A percentile compares a stretch with the other conserved stretches of the same genome.
Conservation (phyloP, 306 rosid species). For the Leucaena leucocephala region DNA sequence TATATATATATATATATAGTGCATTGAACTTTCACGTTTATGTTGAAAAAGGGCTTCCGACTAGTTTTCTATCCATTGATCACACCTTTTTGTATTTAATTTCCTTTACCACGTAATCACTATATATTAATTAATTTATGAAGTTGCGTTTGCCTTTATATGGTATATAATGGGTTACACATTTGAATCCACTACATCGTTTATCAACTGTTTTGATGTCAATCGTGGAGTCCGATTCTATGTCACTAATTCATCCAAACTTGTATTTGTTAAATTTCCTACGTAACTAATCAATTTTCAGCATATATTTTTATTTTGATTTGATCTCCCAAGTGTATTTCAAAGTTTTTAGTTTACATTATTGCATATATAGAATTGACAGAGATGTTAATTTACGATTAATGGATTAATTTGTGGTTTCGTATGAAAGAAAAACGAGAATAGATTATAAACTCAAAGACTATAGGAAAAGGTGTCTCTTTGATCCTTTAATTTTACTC, state of each 20-base stretch:
- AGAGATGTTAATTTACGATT: too few species aligned
- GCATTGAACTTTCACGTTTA: background rate
- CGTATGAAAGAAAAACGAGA: too few species aligned
- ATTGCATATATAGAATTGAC: too few species aligned
- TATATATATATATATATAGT: background rate
- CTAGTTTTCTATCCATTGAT: background rate
- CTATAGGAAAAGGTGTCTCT: too few species aligned
- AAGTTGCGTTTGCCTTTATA: background rate
- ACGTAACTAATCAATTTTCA: background rate
- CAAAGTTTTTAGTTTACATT: too few species aligned
- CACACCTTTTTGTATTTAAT: background rate
- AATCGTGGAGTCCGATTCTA: background rate
- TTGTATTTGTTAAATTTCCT: background rate
- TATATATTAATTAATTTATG: background rate
- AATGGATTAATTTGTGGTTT: too few species aligned
- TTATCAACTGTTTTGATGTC: background rate
- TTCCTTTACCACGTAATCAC: background rate
- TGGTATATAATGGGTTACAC: background rate
- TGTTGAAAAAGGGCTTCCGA: background rate
- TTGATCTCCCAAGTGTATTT: background rate
- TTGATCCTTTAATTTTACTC: too few species aligned
- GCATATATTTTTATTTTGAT: background rate
- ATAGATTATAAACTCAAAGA: too few species aligned
- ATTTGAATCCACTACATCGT: background rate
- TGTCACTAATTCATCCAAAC: background rate